These are phyloP conservation scores for Solanum infundibuliforme DNA, from an alignment of 257 asterid genomes.

Conservation along the genomic window DNA sequence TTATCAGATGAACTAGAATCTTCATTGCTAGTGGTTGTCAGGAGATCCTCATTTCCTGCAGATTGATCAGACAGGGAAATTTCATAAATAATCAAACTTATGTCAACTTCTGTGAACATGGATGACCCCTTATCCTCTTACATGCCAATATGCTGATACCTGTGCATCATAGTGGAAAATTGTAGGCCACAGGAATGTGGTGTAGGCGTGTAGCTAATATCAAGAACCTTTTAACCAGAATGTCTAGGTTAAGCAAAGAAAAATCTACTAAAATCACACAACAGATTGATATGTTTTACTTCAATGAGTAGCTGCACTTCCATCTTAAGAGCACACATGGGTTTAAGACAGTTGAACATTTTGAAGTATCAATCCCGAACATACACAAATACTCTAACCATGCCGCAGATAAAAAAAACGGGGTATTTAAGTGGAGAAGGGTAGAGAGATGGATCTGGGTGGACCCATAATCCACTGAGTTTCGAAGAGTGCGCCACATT, in stretches of 20 bases:
- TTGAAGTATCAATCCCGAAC: neutral
- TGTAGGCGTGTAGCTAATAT: neutral
- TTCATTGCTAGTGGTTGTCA: slow-evolving; percentile 30
- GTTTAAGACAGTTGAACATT: neutral
- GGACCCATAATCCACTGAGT: neutral
- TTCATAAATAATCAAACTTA: neutral
- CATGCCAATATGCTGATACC: neutral
- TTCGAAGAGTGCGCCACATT: neutral
- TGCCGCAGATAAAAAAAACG: neutral
- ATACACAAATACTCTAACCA: neutral
- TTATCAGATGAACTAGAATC: slow-evolving; percentile 38
- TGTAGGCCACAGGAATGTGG: neutral
- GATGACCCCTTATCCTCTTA: neutral
- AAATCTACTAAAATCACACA: neutral
- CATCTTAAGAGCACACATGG: neutral
- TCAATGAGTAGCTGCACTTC: neutral
- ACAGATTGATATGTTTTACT: neutral
- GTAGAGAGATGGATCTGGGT: neutral
- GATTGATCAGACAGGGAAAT: slow-evolving; percentile 8
- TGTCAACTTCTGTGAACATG: neutral
- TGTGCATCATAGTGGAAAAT: neutral
- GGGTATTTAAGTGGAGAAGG: neutral
- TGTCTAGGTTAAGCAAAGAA: neutral
- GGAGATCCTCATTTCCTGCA: slow-evolving; percentile 46
- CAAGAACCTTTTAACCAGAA: neutral